phyloP scores from a whole-genome alignment of 2,329 filamentous ascomycete species.

The Exophiala bonariae region DNA sequence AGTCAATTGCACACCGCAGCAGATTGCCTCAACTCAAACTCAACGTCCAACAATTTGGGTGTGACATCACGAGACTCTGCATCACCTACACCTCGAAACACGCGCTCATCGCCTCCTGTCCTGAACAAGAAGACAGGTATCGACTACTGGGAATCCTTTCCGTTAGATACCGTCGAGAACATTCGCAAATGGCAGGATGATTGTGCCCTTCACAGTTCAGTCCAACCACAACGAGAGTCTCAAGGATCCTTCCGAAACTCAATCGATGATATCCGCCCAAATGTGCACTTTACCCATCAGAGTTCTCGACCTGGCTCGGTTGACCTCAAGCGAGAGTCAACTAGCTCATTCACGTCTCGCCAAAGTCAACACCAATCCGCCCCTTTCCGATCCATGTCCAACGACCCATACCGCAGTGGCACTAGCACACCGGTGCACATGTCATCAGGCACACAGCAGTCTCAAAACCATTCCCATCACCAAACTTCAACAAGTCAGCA shows the following conservation, averaged over 20 bases:
- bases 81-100: constrained; percentile 17
- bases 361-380: constrained; percentile 9
- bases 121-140: constrained; percentile 34
- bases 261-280: constrained; percentile 3
- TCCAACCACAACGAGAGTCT: constrained; percentile 2
- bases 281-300: constrained; percentile 1
- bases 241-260: constrained; percentile 13
- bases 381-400: constrained; percentile 19
- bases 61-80: constrained; percentile 20
- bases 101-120: constrained; percentile 21
- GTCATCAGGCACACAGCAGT: constrained; percentile 2
- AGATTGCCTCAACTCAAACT: constrained; percentile 11
- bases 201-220: constrained; percentile 23
- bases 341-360: background rate
- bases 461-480: constrained; percentile 2
- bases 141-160: constrained; percentile 40
- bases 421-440: constrained; percentile 17
- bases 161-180: constrained; percentile 34
- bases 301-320: constrained; percentile 19
- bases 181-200: constrained; percentile 39
- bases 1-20: constrained; percentile 33
- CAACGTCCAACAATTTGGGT: constrained; percentile 2
- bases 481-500: constrained; percentile 3
- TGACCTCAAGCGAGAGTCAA: constrained; percentile 8
- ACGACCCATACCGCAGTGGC: constrained; percentile 18